Evolutionary conservation across 805 yeast species (phyloP), one percentile per base, ranked within the genome.

Genomic region (Wickerhamiella sorbophila): DNA sequence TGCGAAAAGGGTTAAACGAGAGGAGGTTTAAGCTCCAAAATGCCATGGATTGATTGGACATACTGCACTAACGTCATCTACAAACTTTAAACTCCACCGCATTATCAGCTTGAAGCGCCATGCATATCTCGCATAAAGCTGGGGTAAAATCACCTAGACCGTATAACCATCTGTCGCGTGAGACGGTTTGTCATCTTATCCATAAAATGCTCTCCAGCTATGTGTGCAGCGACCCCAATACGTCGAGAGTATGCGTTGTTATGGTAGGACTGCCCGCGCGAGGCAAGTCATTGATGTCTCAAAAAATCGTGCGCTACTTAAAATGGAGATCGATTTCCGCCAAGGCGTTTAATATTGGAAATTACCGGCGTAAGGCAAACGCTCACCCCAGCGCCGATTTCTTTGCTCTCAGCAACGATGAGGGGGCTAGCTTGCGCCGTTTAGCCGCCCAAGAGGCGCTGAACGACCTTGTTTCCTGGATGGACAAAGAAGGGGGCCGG

Each of bases 201-300:
- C 6, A 26, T 9, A 9, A 26, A 12, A 31, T 31, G n/a, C 17
- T 31, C 15, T 31, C 33, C 17, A 36, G 44, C 38, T 52, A 53
- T 44, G 40, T 51, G 15, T 54, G 54, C 4, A 48, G 50, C 29
- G 57, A 53, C 31, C 50, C 54, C 9, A 36, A 47, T 20, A 33
- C 38, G 20, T 43, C 37, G 17, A 47, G 48, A 38, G 44, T 54
- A n/a, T 54, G 58, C 43, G 53, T 54, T 31, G 44, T 54, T 26
- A 52, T 54, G 69, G 69, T 65, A 37, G 69, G 69, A 4, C 52
- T 64, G 36, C 69, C 69, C 3, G 69, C 67, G 12, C 72, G 97
- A 44, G 98, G 98, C 3, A 91, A 91, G 60, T 81, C 95, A 3
- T 77, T 86, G 60, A 88, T 91, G 48, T 86, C 97, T 2, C 94